Base-by-base conservation (phyloP, 75 land plant genomes). In the Sequoiadendron giganteum region DNA sequence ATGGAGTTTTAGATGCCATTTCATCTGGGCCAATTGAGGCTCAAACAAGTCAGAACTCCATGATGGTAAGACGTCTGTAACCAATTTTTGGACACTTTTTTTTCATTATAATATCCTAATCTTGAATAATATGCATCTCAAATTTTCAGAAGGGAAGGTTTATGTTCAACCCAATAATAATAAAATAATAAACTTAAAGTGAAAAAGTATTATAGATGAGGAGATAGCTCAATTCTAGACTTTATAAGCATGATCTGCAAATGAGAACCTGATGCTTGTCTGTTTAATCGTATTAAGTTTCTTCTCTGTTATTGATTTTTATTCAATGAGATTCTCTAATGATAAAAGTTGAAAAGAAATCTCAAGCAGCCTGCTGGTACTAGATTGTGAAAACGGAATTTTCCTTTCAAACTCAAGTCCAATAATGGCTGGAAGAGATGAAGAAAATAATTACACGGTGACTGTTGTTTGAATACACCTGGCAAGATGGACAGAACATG, bases 1-100 rank as follows among this genome's bases (percentile, higher is more conserved):
- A 95, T 91, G 97, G 97, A 16, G 85, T 92, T 42, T 86, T 95
- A 40, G 97, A 95, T 89, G 61, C 93, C 76, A 78, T 95, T 77
- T 91, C 92, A 30, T 84, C 93, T 90, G 97, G 92, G 77, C 97
- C 97, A 36, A 79, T 95, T 90, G 94, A 93, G 68, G 95, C 97
- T 77, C 89, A 83, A 79, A 89, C 58, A 36, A 95, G 95, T 86
- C 80, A 86, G 76, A 92, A 95, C 85, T 94, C 97, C 10, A 90
- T 95, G 36, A 95, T 95, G 97, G 97, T 92, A 89, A 88, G 48
- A 32, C 45, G 5, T 65, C 73, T 47, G 48, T 34, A 48, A 18
- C 72, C 1, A 30, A 42, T 28, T n/a, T 45, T 82, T 47, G 13
- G 43, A 10, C 5, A 7, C 6, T 45, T 82, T 75, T 14, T 32